Base-by-base conservation (phyloP, 2,329 filamentous ascomycete genomes). In the Mollisiaceae sp. region DNA sequence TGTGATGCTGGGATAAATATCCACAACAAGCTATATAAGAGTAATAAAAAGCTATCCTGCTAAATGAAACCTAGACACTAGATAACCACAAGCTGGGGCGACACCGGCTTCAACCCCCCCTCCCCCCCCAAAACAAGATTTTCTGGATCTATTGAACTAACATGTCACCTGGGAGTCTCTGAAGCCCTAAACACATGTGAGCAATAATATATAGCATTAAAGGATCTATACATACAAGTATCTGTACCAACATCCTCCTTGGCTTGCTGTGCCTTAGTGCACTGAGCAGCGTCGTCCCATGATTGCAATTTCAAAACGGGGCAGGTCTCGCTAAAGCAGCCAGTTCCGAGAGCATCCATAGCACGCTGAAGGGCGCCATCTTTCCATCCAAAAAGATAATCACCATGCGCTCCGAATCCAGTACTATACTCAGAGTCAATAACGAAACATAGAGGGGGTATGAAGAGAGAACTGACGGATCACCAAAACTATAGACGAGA, bases 331-430 rank as follows among this genome's bases (percentile, higher is more conserved):
- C 66, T 68, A 43, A 64, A 65, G 41, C 66, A 68, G 15, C 66
- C 32, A 27, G 36, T 68, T 43, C 66, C 66, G n/a, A 68, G 64
- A 39, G 66, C 77, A 62, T 82, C 77, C 69, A 86, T 78, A 15
- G 83, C 85, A 1, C 76, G 75, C 56, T 86, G 81, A 4, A 88
- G 79, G 4, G 79, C 75, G 1, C 75, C 68, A 0, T 80, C 74
- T 59, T 88, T 79, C 86, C 86, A 66, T 4, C 86, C 86, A 75
- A 86, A 88, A 24, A 83, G 39, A 73, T 88, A 88, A 75, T 88
- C 85, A 57, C 80, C 84, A 71, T 87, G 85, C 71, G 82, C 82
- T 1, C 83, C 82, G 69, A 81, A 84, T 58, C 85, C 84, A 0
- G 82, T 85, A 18, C 66, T 67, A 45, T 14, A 52, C 4, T 11